Evolutionary conservation across 225 moss, liverwort and hornwort species (phyloP), one percentile per base, ranked within the genome.

Genomic region (Polytrichum formosum): DNA sequence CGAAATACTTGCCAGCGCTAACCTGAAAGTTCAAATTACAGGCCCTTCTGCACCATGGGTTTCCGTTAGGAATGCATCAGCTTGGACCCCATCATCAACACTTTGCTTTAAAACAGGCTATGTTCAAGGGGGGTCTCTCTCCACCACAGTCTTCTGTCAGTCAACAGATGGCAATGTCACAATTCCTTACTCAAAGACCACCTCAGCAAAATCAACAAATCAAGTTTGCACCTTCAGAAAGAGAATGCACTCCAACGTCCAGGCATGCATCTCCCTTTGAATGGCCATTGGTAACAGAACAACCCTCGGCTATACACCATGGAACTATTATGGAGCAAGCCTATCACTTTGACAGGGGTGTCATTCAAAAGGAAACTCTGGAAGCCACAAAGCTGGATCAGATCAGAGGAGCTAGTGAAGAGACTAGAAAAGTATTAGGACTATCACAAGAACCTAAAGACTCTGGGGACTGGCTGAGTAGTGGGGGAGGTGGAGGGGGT

Each of bases 381-480:
- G 83, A 73, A 63, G 68, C 61, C 31, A 63, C 66, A 74, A 72
- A 83, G 61, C 28, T 78, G 63, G 77, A 80, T 28, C 56, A 76
- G 61, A 80, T 76, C 64, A 79, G 70, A 78, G 68, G 27, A 54
- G 70, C 75, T 73, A 80, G 75, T 67, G 75, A 22, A 56, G 80
- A 83, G 28, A 78, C 78, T 23, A 87, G 80, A 64, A 87, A 80
- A 71, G 74, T 80, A 66, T 87, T 83, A 63, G 54, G 67, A 25
- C 83, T 83, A 26, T 62, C 80, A 54, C 80, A 80, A 28, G 71
- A 71, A 21, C 84, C 87, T 13, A 87, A 81, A 70, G 87, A 84
- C 69, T 87, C 83, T 46, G 87, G 83, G 73, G 55, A 27, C 17
- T 67, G 78, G 74, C 76, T 81, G 25, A 81, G 84, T 10, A 78